Base-by-base conservation (phyloP, 2,329 filamentous ascomycete species). In the Byssoonygena ceratinophila region DNA sequence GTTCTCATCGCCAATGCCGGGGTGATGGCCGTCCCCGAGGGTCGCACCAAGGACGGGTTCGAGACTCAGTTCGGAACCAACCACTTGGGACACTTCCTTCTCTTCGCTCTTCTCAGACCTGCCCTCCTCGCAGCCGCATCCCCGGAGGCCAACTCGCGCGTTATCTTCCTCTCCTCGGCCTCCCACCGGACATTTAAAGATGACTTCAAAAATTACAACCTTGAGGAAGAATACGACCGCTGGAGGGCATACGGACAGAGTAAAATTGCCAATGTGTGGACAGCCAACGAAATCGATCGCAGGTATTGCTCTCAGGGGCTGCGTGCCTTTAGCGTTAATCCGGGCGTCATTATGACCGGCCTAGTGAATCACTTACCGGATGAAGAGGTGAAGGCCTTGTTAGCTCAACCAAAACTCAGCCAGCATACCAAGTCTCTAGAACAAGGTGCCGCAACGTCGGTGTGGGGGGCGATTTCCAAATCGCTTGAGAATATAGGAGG, bases 181-280 rank as follows among this genome's bases (percentile, higher is more conserved):
- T 74, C 59, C 1, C 76, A 79, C 56, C 66, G 68, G 9, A 55
- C 57, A 2, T 59, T 59, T 2, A 49, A 54, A 0, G 55, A 72
- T 31, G 58, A 66, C 25, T 39, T 53, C 4, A 64, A 74, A 52
- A 25, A 43, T 25, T 43, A 23, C 11, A 67, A 76, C 58, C 66
- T 71, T 39, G 60, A 68, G 12, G 63, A 61, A 14, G 59, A 54
- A 2, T 72, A 73, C 54, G 57, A 68, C 2, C 66, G 66, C 0
- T 66, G 61, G 52, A 34, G 51, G 0, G 66, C 72, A 0, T 80
- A 80, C 53, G 71, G 66, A 0, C 71, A 76, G 56, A 66, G 67
- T 46, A 81, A 80, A 57, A 68, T 70, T 0, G 76, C 77, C 11
- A 77, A 75, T 53, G 68, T 78, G 16, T 75, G 70, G 56, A 71